Percentiles rank a stretch among this genome's conserved stretches.
phyloP scores from a whole-genome alignment of 345 rosid genomes.

The Hypericum perforatum region DNA sequence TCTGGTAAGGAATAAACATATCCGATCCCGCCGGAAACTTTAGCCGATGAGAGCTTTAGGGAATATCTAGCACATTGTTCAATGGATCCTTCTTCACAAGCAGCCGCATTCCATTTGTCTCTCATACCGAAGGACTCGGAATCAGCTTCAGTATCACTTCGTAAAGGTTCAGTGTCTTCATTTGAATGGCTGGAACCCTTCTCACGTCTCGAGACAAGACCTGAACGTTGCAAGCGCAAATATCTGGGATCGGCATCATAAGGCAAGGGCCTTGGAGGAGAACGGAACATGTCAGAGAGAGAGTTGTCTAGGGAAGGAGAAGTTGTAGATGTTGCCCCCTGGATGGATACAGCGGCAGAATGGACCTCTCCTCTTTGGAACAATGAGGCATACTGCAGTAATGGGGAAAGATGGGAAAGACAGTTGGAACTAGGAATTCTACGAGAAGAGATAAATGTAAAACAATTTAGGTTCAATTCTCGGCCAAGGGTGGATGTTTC shows the following conservation, averaged over 20 bases:
- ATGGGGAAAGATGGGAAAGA: slow-evolving; percentile 7
- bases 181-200: slow-evolving; percentile 79
- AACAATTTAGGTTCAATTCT: too few relatives aligned
- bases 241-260: slow-evolving; percentile 72
- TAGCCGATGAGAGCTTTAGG: slow-evolving; percentile 39
- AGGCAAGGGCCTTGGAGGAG: slow-evolving; percentile 96
- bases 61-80: slow-evolving; percentile 45
- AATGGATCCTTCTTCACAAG: slow-evolving; percentile 52
- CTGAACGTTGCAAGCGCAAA: slow-evolving; percentile 44
- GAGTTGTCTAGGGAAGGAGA: slow-evolving; percentile 70
- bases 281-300: slow-evolving; percentile 68
- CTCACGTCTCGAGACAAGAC: slow-evolving; percentile 58
- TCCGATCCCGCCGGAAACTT: slow-evolving; percentile 32
- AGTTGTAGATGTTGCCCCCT: slow-evolving; percentile 57
- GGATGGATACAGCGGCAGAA: slow-evolving; percentile 64
- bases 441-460: neutral
- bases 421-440: slow-evolving; percentile 10
- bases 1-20: slow-evolving; percentile 45
- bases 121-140: slow-evolving; percentile 46
- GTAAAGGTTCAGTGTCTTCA: slow-evolving; percentile 80
- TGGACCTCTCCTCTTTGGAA: slow-evolving; percentile 73
- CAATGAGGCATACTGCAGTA: slow-evolving; percentile 49
- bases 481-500: too few relatives aligned
- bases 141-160: slow-evolving; percentile 45
- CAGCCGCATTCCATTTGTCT: slow-evolving; percentile 56